phyloP scores from a whole-genome alignment of 2,329 filamentous ascomycete species.

The Trichoderma brevicompactum region DNA sequence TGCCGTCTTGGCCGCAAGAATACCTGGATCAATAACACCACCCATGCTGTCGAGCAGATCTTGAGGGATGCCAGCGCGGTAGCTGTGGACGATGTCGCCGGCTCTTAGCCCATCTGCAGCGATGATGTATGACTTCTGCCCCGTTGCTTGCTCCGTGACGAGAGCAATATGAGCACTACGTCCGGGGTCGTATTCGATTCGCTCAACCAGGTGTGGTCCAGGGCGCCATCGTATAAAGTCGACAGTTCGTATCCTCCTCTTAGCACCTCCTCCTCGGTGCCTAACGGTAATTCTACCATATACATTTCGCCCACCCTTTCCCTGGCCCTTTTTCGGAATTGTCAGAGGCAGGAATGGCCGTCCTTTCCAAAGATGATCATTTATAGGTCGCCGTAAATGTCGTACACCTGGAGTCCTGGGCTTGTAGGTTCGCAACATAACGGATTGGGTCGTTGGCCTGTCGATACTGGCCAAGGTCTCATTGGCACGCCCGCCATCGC shows the following conservation, averaged over 20 bases:
- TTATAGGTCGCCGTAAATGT: conserved; percentile 89
- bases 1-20: conserved; percentile 91
- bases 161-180: conserved; percentile 93
- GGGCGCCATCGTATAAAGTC: conserved; percentile 82
- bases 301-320: conserved; percentile 90
- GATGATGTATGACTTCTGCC: conserved; percentile 84
- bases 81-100: conserved; percentile 91
- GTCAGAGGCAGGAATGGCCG: conserved; percentile 82
- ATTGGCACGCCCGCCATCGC: conserved; percentile 30
- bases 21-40: conserved; percentile 89
- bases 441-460: conserved; percentile 41
- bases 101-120: conserved; percentile 93
- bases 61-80: conserved; percentile 83
- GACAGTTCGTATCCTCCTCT: conserved; percentile 87
- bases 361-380: conserved; percentile 97
- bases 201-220: conserved; percentile 85
- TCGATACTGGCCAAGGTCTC: conserved; percentile 34
- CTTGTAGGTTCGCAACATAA: conserved; percentile 80
- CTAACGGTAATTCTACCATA: conserved; percentile 84
- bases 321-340: conserved; percentile 88
- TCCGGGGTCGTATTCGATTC: conserved; percentile 95
- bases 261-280: conserved; percentile 89
- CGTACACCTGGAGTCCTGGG: conserved; percentile 90
- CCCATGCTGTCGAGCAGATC: conserved; percentile 91
- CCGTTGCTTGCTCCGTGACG: conserved; percentile 73